phyloP scores from a whole-genome alignment of 176 grass and related monocot species.

The bread wheat (Triticum aestivum) region IWGSC_CS_RefSeq_v2.1 NC_057802.1:159060014-159060513 shows the following conservation, averaged over 20 bases:
- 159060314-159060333: conserved; percentile 39
- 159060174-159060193: background rate
- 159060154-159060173: conserved; percentile 65
- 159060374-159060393: conserved; percentile 38
- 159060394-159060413: conserved; percentile 46
- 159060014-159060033: conserved; percentile 62
- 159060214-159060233: background rate
- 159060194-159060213: background rate
- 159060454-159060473: conserved; percentile 11
- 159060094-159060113: conserved; percentile 60
- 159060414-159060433: conserved; percentile 50
- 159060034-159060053: conserved; percentile 70
- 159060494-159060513: conserved; percentile 28
- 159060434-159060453: conserved; percentile 30
- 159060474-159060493: background rate
- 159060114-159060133: conserved; percentile 23
- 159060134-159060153: conserved; percentile 44
- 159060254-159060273: background rate
- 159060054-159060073: conserved; percentile 32
- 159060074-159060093: conserved; percentile 33
- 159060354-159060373: conserved; percentile 41
- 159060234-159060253: background rate
- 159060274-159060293: background rate
- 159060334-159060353: conserved; percentile 41
- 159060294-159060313: conserved; percentile 31